Evolutionary conservation across 2,329 filamentous ascomycete genomes (phyloP).

Genomic region (Pseudogymnoascus destructans): DNA sequence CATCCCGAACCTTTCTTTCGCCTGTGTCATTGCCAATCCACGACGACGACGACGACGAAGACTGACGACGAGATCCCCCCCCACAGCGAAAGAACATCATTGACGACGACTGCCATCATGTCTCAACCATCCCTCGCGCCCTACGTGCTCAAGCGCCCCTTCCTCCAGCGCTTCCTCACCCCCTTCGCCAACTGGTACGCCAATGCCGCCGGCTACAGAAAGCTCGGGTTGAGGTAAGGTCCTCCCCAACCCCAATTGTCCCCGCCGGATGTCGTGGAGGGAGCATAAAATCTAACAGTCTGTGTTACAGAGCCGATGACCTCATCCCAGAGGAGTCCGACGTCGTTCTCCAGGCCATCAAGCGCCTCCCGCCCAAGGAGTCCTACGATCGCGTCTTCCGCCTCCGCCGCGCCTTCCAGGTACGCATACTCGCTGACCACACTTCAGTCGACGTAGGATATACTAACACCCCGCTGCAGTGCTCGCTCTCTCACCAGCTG

Average conservation of each 20-base stretch:
- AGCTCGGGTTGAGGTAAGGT: slow-evolving; percentile 75
- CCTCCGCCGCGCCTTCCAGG: slow-evolving; percentile 88
- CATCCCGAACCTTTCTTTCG: not conserved
- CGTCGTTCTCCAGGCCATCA: slow-evolving; percentile 71
- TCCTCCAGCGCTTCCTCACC: slow-evolving; percentile 65
- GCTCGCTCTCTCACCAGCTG: slow-evolving; percentile 49
- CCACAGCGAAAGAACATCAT: slow-evolving; percentile 3
- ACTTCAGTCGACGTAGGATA: not conserved
- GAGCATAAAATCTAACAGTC: not conserved
- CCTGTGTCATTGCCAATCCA: not conserved
- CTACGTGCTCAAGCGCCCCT: slow-evolving; percentile 72
- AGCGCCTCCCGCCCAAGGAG: slow-evolving; percentile 80
- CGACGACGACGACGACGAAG: slow-evolving; percentile 9
- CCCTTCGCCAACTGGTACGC: slow-evolving; percentile 81
- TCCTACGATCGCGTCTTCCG: slow-evolving; percentile 96
- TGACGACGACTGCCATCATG: slow-evolving; percentile 19
- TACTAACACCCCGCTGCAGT: slow-evolving; percentile 24
- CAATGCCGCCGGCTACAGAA: slow-evolving; percentile 81
- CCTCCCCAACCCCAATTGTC: not conserved
- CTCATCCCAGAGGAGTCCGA: slow-evolving; percentile 89
- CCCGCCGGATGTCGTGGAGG: not conserved
- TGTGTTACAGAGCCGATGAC: slow-evolving; percentile 65
- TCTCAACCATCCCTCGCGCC: slow-evolving; percentile 47
- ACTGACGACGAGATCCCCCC: not conserved
- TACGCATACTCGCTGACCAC: slow-evolving; percentile 30